A percentile compares a stretch with the other conserved stretches of the same genome.
These are phyloP conservation scores for Penicillium sp. DNA, from an alignment of 2,329 filamentous ascomycete species.

Conservation along the genomic window DNA sequence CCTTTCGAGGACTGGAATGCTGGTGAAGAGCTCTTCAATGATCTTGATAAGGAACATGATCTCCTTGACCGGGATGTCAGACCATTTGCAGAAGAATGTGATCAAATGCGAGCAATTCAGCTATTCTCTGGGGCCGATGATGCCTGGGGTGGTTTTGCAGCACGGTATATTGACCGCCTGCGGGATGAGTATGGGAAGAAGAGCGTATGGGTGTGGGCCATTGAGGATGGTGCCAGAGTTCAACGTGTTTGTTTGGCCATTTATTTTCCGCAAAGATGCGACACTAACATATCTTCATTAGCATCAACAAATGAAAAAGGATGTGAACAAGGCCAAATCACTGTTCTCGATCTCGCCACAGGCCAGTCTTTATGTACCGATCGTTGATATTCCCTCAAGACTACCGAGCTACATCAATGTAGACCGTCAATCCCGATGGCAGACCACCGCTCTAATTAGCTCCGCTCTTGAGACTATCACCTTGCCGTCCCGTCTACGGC, in stretches of 20 bases:
- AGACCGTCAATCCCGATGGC: conserved; percentile 70
- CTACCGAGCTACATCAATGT: conserved; percentile 61
- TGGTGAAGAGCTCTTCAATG: conserved; percentile 73
- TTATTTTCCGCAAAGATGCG: neutral
- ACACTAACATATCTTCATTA: conserved; percentile 34
- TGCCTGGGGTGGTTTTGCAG: conserved; percentile 76
- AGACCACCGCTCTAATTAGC: conserved; percentile 72
- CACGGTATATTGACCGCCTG: conserved; percentile 71
- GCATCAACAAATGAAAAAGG: conserved; percentile 62
- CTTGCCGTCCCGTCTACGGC: conserved; percentile 64
- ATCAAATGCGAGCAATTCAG: conserved; percentile 87
- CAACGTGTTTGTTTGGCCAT: conserved; percentile 50
- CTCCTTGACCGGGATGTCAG: conserved; percentile 87
- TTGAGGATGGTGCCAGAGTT: conserved; percentile 63
- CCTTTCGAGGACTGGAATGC: conserved; percentile 76
- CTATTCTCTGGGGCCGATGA: conserved; percentile 70
- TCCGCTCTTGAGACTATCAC: conserved; percentile 76
- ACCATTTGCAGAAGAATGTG: conserved; percentile 87
- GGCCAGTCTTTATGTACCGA: conserved; percentile 74
- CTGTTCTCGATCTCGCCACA: conserved; percentile 67
- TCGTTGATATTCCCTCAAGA: conserved; percentile 61
- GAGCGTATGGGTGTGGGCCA: conserved; percentile 81
- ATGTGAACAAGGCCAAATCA: conserved; percentile 73
- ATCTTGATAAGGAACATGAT: conserved; percentile 76
- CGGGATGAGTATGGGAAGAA: conserved; percentile 90